These are phyloP conservation scores for Anisodus tanguticus DNA, from an alignment of 257 asterid genomes.

Conservation along the genomic window DNA sequence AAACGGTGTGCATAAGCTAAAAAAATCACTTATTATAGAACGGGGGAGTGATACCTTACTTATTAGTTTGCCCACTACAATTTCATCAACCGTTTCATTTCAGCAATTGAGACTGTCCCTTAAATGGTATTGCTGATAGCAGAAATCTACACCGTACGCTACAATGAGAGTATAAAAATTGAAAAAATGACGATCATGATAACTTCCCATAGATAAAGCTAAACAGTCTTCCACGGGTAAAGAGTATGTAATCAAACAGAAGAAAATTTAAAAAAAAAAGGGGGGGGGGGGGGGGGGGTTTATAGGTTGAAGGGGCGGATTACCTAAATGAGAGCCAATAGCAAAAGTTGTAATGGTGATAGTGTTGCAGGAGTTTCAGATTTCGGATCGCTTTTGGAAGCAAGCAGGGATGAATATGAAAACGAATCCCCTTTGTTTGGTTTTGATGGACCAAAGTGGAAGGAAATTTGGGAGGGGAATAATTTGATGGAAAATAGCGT, in stretches of 20 bases:
- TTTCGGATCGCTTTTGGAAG: background rate
- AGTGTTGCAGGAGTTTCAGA: background rate
- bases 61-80: background rate
- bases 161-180: background rate
- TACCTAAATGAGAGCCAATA: background rate
- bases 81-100: background rate
- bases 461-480: background rate
- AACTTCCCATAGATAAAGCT: no score
- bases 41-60: no score
- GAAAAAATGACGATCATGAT: no score
- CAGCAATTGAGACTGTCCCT: background rate
- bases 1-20: no score
- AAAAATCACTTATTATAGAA: no score
- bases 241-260: background rate
- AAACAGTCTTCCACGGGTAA: no score
- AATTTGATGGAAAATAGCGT: background rate
- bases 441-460: background rate
- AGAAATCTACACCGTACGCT: background rate
- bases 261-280: no score
- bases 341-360: no score
- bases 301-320: background rate
- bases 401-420: background rate
- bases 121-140: background rate
- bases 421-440: background rate
- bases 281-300: background rate